These are phyloP conservation scores for Boletus rubropictus DNA, from an alignment of 768 basidiomycete species.

Conservation along the genomic window DNA sequence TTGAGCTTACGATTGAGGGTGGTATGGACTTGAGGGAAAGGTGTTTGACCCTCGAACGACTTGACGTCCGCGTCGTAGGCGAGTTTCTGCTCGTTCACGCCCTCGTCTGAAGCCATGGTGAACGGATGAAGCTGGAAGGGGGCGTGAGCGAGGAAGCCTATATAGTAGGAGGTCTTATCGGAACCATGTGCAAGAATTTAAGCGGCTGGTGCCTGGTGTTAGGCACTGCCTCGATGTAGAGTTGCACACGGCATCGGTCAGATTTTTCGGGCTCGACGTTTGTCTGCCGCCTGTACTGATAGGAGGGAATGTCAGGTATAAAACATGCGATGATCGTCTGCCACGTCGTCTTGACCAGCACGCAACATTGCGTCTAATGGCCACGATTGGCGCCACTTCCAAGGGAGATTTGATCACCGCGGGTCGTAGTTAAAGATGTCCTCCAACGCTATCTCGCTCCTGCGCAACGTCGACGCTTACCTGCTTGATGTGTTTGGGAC, in stretches of 20 bases:
- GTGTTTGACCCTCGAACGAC: conserved; percentile 9
- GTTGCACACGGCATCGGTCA: too few species aligned
- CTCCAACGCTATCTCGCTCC: neutral
- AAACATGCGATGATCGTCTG: too few species aligned
- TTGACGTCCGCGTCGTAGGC: conserved; percentile 2
- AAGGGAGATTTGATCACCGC: too few species aligned
- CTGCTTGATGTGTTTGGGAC: conserved; percentile 50
- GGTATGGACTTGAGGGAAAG: neutral
- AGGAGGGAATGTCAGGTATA: too few species aligned
- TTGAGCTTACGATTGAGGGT: conserved; percentile 27
- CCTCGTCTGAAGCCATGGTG: conserved; percentile 10
- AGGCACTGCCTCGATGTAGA: too few species aligned
- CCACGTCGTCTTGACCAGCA: too few species aligned
- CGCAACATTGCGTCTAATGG: too few species aligned
- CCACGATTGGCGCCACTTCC: too few species aligned
- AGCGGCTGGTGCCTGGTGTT: too few species aligned
- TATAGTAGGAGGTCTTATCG: neutral
- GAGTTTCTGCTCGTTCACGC: neutral
- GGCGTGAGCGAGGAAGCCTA: neutral
- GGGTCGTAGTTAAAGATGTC: neutral
- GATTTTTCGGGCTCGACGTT: too few species aligned
- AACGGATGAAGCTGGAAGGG: neutral
- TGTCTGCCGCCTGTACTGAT: too few species aligned
- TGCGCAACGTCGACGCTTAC: conserved; percentile 35
- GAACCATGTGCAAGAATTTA: too few species aligned